Evolutionary conservation across 208 protist species (phyloP), one percentile per base, ranked within the genome.

Genomic region (Trypanosoma vivax): DNA sequence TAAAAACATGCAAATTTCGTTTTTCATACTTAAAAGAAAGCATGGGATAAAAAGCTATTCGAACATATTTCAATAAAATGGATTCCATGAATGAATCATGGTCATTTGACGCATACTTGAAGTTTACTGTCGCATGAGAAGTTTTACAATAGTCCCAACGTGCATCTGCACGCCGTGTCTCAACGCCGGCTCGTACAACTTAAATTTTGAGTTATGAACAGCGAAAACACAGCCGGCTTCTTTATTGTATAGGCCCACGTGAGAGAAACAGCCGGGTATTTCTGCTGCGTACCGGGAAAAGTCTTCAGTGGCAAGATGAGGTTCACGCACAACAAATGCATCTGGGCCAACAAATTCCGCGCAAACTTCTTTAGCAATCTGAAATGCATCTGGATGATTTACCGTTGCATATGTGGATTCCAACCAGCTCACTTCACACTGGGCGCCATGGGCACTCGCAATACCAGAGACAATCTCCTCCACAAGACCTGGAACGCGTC

Each of bases 351-450:
- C 65, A 1, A 90, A 46, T 5, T 66, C 53, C 5, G 65, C 50
- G 0, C 76, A 75, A n/a, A 74, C 70, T 5, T 35, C 49, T 57
- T 57, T 70, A 0, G 70, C 71, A 38, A 86, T 46, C 19, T 83
- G 74, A 58, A 79, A 90, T 13, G 82, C 82, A 49, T 60, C 60
- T 11, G 75, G 68, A 40, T 90, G 72, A 52, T 90, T 90, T 60
- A 78, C 81, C 21, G 82, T 90, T 28, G 86, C 68, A 37, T 86
- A 86, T 46, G 85, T 88, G 21, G 81, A 78, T 62, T 80, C 77
- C 54, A 89, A 63, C 81, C 81, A 89, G 38, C 55, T 85, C 60
- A 90, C 35, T 37, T 73, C 70, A 30, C 76, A 62, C 27, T 77
- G 30, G 7, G 82, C 82, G 13, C 73, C 69, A 39, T 90, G 79